phyloP scores from a whole-genome alignment of 208 protist species.

The Wallacemonas sp. region DNA sequence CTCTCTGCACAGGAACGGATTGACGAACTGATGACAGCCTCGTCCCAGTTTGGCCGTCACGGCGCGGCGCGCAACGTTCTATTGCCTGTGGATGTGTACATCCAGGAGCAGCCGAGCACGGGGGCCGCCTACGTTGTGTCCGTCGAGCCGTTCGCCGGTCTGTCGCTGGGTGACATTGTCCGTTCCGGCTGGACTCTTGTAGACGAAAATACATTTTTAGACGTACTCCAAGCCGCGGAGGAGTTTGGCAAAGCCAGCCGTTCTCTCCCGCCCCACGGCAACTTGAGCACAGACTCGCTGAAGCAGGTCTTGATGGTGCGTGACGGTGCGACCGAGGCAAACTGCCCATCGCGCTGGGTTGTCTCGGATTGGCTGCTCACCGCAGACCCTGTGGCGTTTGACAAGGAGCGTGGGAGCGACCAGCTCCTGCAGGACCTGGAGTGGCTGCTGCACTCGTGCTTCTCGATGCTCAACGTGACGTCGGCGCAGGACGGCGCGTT shows the following conservation, averaged over 20 bases:
- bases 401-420: constrained; percentile 13
- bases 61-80: constrained; percentile 34
- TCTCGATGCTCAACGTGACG: constrained; percentile 73
- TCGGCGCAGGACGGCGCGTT: constrained; percentile 38
- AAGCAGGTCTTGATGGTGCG: constrained; percentile 68
- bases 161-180: constrained; percentile 82
- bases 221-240: constrained; percentile 67
- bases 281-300: constrained; percentile 68
- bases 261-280: constrained; percentile 62
- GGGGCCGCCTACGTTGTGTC: constrained; percentile 59
- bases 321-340: constrained; percentile 57
- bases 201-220: constrained; percentile 66
- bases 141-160: constrained; percentile 64
- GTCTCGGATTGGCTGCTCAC: constrained; percentile 80
- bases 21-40: constrained; percentile 46
- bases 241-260: constrained; percentile 50
- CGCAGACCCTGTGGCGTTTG: constrained; percentile 24
- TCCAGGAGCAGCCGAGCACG: constrained; percentile 51
- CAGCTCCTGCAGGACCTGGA: constrained; percentile 61
- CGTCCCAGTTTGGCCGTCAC: background rate
- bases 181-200: constrained; percentile 74
- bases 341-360: constrained; percentile 69
- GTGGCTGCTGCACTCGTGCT: constrained; percentile 78
- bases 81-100: constrained; percentile 69
- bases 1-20: constrained; percentile 36